Base-by-base conservation (phyloP, 83 land plant species). In the Isoetes engelmannii region DNA sequence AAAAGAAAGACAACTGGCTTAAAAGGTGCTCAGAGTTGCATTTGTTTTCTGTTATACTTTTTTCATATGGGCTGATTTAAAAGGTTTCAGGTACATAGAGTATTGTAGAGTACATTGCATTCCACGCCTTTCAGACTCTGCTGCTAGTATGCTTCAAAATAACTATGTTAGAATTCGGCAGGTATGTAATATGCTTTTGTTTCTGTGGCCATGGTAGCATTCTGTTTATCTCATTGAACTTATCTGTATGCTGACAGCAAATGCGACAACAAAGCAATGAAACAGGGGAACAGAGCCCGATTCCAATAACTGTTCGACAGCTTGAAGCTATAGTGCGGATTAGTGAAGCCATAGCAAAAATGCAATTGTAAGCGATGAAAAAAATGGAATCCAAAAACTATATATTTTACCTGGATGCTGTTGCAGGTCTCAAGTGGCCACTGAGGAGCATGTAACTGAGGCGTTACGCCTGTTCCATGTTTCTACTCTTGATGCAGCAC, bases 281-380 rank as follows among this genome's bases (percentile, higher is more conserved):
- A 61, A 83, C 82, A 37, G 99, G 99, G 8, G 89, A 79, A 65
- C 74, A 87, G 17, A 72, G 88, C 67, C 83, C 89, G 4, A 85
- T 94, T 49, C 99, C 98, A 17, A 90, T 94, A 57, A 94, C 98
- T 44, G 98, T 94, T 18, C 82, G 96, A 57, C 98, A 94, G 80
- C 80, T 94, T 7, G 99, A 94, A 85, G 99, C 99, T 57, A 83
- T 94, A 44, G 74, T 94, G 45, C 83, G 99, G 53, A 69, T 94
- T 63, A 94, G 99, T 57, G 99, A 94, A 75, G 72, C 99, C 47
- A 72, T 94, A 19, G 97, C 99, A 49, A 87, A 83, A 72, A 94
- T 94, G 99, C 86, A 85, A 79, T 65, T 90, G 97, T 92, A 85
- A 85, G 98, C 87, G 71, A 2, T 44, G 45, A 53, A 69, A 42